Evolutionary conservation across 2,329 filamentous ascomycete genomes (phyloP).

Genomic region (Cladophialophora bantiana): DNA sequence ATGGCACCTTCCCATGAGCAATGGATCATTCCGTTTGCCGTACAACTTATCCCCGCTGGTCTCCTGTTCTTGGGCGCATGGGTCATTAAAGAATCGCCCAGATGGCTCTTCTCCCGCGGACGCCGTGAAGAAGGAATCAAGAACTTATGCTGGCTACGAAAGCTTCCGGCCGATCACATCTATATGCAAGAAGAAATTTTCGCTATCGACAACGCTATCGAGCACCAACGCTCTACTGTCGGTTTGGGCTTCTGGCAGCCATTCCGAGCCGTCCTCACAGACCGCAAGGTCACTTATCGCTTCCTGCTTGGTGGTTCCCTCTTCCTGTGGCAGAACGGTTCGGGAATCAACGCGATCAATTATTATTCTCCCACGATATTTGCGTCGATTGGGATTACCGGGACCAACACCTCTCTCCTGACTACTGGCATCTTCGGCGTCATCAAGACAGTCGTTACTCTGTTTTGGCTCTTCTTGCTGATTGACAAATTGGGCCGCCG

Average conservation of each 20-base stretch:
- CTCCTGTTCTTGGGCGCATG: constrained; percentile 62
- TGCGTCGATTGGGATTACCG: constrained; percentile 67
- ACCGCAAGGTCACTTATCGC: constrained; percentile 69
- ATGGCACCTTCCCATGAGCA: constrained; percentile 46
- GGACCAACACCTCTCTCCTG: constrained; percentile 65
- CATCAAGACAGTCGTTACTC: constrained; percentile 73
- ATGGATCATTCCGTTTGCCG: constrained; percentile 53
- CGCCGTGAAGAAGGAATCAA: constrained; percentile 70
- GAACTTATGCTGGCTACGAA: constrained; percentile 58
- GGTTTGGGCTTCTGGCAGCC: constrained; percentile 78
- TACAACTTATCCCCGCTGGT: constrained; percentile 51
- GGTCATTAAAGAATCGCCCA: constrained; percentile 70
- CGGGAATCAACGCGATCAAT: constrained; percentile 75
- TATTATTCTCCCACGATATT: constrained; percentile 77
- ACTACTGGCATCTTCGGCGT: constrained; percentile 80
- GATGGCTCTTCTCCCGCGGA: constrained; percentile 73
- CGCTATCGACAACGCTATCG: constrained; percentile 73
- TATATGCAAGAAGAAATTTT: constrained; percentile 78
- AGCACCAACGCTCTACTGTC: constrained; percentile 67
- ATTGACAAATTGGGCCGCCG: constrained; percentile 70
- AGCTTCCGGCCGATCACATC: constrained; percentile 52
- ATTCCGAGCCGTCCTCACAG: constrained; percentile 63
- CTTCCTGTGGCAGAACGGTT: constrained; percentile 81
- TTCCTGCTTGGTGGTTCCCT: constrained; percentile 76
- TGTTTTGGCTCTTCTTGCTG: constrained; percentile 73